phyloP scores from a whole-genome alignment of 148 eudicot species.

The Rhododendron molle region DNA sequence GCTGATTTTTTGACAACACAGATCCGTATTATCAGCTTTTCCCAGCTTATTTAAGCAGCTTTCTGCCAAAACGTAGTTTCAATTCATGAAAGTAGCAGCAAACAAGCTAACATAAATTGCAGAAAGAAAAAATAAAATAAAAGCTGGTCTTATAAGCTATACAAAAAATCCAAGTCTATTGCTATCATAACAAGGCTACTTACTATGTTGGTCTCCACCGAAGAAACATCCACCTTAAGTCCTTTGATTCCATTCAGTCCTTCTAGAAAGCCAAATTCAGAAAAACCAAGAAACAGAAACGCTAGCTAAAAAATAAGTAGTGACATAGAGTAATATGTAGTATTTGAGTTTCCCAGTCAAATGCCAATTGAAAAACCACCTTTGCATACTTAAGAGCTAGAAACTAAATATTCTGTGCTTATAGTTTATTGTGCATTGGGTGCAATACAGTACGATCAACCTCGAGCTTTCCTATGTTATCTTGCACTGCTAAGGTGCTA shows the following conservation, averaged over 20 bases:
- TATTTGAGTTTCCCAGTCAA: background rate
- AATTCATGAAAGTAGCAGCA: background rate
- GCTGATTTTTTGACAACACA: background rate
- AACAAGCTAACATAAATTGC: background rate
- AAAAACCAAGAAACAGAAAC: background rate
- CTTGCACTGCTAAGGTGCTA: background rate
- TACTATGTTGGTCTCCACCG: conserved; percentile 95
- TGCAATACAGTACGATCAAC: background rate
- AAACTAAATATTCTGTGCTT: background rate
- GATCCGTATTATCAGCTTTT: background rate
- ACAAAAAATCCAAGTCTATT: background rate
- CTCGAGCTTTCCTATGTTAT: background rate
- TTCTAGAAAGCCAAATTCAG: conserved; percentile 31
- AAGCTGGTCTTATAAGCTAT: background rate
- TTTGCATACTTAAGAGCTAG: background rate
- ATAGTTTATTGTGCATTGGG: background rate
- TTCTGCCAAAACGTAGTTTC: background rate
- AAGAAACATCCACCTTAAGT: conserved; percentile 51
- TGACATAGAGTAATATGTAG: background rate
- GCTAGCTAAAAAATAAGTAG: background rate
- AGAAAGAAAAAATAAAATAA: no score
- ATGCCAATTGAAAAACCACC: background rate
- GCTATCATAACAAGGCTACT: conserved; percentile 22
- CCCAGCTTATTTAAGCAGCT: background rate
- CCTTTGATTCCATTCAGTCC: conserved; percentile 77